Percentiles rank a stretch among this genome's conserved stretches.
Evolutionary conservation across 2,329 filamentous ascomycete genomes (phyloP).

Genomic region (Elsinoe australis): DNA sequence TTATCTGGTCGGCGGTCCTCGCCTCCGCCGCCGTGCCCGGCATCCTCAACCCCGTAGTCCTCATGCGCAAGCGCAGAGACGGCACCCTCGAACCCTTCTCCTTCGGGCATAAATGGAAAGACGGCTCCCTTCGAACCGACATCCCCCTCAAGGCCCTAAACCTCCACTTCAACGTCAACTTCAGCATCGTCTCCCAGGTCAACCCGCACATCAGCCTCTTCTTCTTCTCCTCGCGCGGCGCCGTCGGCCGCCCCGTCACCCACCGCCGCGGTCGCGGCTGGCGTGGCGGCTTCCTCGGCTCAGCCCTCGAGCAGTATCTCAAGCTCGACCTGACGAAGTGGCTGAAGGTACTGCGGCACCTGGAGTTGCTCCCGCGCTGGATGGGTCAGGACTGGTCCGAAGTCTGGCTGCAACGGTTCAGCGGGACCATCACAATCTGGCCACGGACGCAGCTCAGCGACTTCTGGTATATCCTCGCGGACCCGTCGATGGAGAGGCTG

Average conservation of each 20-base stretch:
- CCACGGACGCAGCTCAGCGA: slow-evolving; percentile 72
- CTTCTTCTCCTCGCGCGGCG: slow-evolving; percentile 92
- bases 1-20: slow-evolving; percentile 94
- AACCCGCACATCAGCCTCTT: slow-evolving; percentile 98
- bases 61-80: slow-evolving; percentile 76
- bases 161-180: slow-evolving; percentile 96
- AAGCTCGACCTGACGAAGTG: slow-evolving; percentile 97
- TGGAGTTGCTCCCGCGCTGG: slow-evolving; percentile 83
- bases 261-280: slow-evolving; percentile 89
- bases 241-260: slow-evolving; percentile 86
- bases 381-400: slow-evolving; percentile 95
- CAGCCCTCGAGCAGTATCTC: slow-evolving; percentile 85
- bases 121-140: slow-evolving; percentile 86
- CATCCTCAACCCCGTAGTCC: slow-evolving; percentile 88
- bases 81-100: slow-evolving; percentile 80
- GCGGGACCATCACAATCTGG: slow-evolving; percentile 94
- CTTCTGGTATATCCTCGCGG: slow-evolving; percentile 77
- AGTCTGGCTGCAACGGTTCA: slow-evolving; percentile 92
- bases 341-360: slow-evolving; percentile 86
- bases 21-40: slow-evolving; percentile 93
- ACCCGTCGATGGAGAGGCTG: slow-evolving; percentile 67
- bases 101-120: slow-evolving; percentile 99
- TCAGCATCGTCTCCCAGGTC: slow-evolving; percentile 79
- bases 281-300: slow-evolving; percentile 91
- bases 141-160: slow-evolving; percentile 93